A percentile compares a stretch with the other conserved stretches of the same genome.
Conservation (phyloP, 2,329 filamentous ascomycete genomes). For the Xylaria sp. region DNA sequence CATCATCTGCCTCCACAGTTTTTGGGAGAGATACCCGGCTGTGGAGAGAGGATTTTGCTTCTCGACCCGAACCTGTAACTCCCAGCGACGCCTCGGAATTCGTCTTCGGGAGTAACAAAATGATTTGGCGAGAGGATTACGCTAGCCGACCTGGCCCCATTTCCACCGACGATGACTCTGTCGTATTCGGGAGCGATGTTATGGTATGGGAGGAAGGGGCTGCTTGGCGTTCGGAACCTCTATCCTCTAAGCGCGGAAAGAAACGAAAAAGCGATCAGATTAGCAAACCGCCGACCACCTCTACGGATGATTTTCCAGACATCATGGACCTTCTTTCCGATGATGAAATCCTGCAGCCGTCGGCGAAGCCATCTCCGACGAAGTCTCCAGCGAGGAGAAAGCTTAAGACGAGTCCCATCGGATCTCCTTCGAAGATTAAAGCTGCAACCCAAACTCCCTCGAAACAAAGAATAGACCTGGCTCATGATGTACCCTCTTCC, state of each 20-base stretch:
- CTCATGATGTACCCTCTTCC: constrained; percentile 29
- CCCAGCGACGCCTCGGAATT: constrained; percentile 42
- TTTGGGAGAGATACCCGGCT: constrained; percentile 43
- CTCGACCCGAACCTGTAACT: constrained; percentile 43
- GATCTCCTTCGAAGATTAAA: constrained; percentile 38
- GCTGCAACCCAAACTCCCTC: constrained; percentile 27
- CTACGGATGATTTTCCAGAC: constrained; percentile 63
- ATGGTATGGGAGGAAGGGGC: constrained; percentile 59
- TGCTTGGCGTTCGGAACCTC: constrained; percentile 54
- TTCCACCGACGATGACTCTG: constrained; percentile 46
- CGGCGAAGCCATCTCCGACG: constrained; percentile 53
- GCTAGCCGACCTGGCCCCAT: constrained; percentile 55
- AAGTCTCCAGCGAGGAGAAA: constrained; percentile 51
- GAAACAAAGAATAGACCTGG: constrained; percentile 27
- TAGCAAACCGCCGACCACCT: constrained; percentile 46
- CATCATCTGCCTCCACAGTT: constrained; percentile 43
- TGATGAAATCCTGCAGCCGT: constrained; percentile 45
- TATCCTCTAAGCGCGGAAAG: constrained; percentile 54
- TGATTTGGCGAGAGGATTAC: constrained; percentile 59
- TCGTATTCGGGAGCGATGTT: constrained; percentile 46
- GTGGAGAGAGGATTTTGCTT: constrained; percentile 51
- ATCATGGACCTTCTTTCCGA: constrained; percentile 59
- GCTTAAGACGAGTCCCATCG: constrained; percentile 40
- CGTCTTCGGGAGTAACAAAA: constrained; percentile 48
- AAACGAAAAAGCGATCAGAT: constrained; percentile 66